Evolutionary conservation across 2,329 filamentous ascomycete genomes (phyloP).

Genomic region (Hymenoscyphus occultus): DNA sequence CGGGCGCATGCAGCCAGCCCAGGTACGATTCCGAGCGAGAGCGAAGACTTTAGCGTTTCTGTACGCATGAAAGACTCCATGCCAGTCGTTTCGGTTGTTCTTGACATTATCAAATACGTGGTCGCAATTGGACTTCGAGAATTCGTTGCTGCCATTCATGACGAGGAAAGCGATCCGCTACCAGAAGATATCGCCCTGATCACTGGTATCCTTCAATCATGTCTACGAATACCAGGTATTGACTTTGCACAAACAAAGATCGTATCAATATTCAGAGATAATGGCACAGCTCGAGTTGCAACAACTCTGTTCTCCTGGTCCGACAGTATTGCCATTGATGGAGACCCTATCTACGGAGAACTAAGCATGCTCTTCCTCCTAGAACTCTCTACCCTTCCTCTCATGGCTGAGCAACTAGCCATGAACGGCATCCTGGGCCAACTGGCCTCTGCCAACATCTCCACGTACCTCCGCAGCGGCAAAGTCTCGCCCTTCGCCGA

Average conservation of each 20-base stretch:
- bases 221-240: constrained; percentile 73
- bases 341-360: constrained; percentile 89
- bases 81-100: constrained; percentile 37
- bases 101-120: constrained; percentile 77
- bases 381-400: constrained; percentile 76
- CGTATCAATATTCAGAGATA: constrained; percentile 64
- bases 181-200: constrained; percentile 84
- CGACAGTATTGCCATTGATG: constrained; percentile 71
- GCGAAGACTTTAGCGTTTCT: constrained; percentile 25
- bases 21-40: constrained; percentile 24
- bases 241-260: constrained; percentile 69
- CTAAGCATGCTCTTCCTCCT: constrained; percentile 86
- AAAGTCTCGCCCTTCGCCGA: constrained; percentile 78
- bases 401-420: constrained; percentile 85
- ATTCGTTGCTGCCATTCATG: constrained; percentile 78
- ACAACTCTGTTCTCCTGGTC: constrained; percentile 91
- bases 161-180: constrained; percentile 59
- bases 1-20: constrained; percentile 52
- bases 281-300: constrained; percentile 76
- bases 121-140: constrained; percentile 80
- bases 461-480: constrained; percentile 69
- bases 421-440: constrained; percentile 80
- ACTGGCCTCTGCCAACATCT: constrained; percentile 74
- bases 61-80: constrained; percentile 28
- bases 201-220: constrained; percentile 83